phyloP scores from a whole-genome alignment of 768 basidiomycete species.

The Agaricus subrufescens region DNA sequence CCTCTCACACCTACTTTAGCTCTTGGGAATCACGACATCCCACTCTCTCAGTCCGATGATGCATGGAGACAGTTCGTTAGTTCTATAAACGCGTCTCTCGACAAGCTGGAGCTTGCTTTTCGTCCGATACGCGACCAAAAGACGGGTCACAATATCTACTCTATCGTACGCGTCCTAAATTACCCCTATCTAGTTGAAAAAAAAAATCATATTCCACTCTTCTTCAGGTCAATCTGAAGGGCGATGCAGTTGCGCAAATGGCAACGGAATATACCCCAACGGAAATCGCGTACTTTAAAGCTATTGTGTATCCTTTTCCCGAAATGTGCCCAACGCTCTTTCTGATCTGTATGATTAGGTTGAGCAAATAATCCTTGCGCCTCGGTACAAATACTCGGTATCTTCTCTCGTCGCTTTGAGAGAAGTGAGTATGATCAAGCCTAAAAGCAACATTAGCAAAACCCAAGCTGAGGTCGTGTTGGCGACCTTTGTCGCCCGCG shows the following conservation, averaged over 20 bases:
- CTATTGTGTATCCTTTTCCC: constrained; percentile 48
- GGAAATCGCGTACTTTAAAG: constrained; percentile 85
- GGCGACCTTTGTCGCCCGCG: constrained; percentile 77
- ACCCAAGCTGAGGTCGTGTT: constrained; percentile 70
- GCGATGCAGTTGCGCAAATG: constrained; percentile 78
- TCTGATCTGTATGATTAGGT: constrained; percentile 44
- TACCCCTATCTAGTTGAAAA: neutral
- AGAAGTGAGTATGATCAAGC: constrained; percentile 56
- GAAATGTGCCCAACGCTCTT: neutral
- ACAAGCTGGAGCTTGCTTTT: constrained; percentile 72
- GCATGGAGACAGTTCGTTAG: constrained; percentile 60
- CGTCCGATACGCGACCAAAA: constrained; percentile 57
- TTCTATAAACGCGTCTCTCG: constrained; percentile 56
- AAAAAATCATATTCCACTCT: neutral
- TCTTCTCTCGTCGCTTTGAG: constrained; percentile 75
- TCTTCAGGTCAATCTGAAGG: constrained; percentile 70
- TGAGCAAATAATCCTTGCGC: constrained; percentile 83
- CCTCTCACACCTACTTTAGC: constrained; percentile 10
- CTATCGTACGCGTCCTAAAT: constrained; percentile 46
- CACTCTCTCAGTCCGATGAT: constrained; percentile 50
- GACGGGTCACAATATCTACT: constrained; percentile 60
- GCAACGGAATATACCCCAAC: constrained; percentile 77
- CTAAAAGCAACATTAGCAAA: constrained; percentile 63
- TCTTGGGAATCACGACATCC: neutral
- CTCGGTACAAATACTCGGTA: constrained; percentile 68